Conservation (phyloP, 2,329 filamentous ascomycete genomes). For the Apiospora koreana region DNA sequence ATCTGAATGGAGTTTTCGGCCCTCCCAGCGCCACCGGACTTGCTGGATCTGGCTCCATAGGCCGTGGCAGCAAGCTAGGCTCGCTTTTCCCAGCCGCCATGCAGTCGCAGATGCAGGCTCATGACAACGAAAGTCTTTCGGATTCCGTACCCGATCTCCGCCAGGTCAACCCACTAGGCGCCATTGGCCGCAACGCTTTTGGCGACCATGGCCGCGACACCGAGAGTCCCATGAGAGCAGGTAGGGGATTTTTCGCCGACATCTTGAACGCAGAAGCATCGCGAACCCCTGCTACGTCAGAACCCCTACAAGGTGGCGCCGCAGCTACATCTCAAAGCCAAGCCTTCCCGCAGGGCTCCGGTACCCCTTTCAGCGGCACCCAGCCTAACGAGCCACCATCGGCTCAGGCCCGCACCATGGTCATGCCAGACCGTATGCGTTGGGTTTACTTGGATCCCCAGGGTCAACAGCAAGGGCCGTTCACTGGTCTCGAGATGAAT, state of each 20-base stretch:
- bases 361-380: slow-evolving; percentile 35
- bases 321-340: slow-evolving; percentile 25
- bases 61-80: slow-evolving; percentile 78
- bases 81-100: slow-evolving; percentile 86
- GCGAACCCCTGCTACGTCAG: slow-evolving; percentile 35
- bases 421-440: slow-evolving; percentile 98
- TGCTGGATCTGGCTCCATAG: slow-evolving; percentile 64
- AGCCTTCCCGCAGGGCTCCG: slow-evolving; percentile 30
- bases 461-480: slow-evolving; percentile 88
- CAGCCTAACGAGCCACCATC: slow-evolving; percentile 53
- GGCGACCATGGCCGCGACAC: slow-evolving; percentile 55
- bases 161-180: slow-evolving; percentile 63
- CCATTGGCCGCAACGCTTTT: slow-evolving; percentile 65
- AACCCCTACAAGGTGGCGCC: slow-evolving; percentile 27
- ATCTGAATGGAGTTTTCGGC: slow-evolving; percentile 70
- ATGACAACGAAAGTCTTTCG: slow-evolving; percentile 63
- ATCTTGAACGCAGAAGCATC: slow-evolving; percentile 42
- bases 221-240: slow-evolving; percentile 59
- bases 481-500: slow-evolving; percentile 97
- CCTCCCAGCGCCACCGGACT: slow-evolving; percentile 55
- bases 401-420: slow-evolving; percentile 83
- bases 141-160: slow-evolving; percentile 62
- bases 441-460: slow-evolving; percentile 98
- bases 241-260: slow-evolving; percentile 58
- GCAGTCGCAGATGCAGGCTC: slow-evolving; percentile 84